These are phyloP conservation scores for Warburgia ugandensis DNA, from an alignment of 164 flowering plant genomes.

Conservation along the genomic window DNA sequence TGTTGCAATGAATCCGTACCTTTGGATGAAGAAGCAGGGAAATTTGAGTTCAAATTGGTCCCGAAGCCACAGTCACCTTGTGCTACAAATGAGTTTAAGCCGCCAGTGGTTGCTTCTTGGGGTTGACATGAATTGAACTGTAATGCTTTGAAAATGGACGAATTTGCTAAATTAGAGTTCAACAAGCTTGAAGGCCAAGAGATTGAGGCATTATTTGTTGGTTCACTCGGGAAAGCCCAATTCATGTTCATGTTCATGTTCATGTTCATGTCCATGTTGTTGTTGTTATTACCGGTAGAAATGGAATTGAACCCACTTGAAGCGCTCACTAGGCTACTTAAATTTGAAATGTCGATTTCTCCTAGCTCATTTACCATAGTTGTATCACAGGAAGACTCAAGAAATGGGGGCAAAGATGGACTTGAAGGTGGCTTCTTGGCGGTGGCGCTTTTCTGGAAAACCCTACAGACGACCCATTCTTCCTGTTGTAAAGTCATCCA, in stretches of 20 bases:
- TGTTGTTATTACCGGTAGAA: constrained; percentile 9
- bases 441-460: constrained; percentile 60
- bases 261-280: constrained; percentile 19
- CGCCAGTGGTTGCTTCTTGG: constrained; percentile 12
- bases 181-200: constrained; percentile 33
- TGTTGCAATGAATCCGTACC: constrained; percentile 32
- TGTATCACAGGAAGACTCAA: constrained; percentile 41
- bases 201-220: not conserved
- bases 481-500: too few species aligned
- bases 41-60: constrained; percentile 22
- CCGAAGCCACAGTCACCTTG: constrained; percentile 21
- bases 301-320: constrained; percentile 19
- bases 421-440: constrained; percentile 38
- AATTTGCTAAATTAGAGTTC: constrained; percentile 39
- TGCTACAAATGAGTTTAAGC: constrained; percentile 18
- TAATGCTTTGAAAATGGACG: constrained; percentile 53
- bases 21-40: constrained; percentile 31
- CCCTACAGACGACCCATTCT: constrained; percentile 93
- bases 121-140: constrained; percentile 39
- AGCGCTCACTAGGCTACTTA: constrained; percentile 20
- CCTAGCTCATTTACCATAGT: constrained; percentile 37
- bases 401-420: constrained; percentile 27
- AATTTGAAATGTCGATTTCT: constrained; percentile 41
- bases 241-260: too few species aligned
- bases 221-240: constrained; percentile 27